Conservation (phyloP, 768 basidiomycete species). For the Boletus rex-veris region DNA sequence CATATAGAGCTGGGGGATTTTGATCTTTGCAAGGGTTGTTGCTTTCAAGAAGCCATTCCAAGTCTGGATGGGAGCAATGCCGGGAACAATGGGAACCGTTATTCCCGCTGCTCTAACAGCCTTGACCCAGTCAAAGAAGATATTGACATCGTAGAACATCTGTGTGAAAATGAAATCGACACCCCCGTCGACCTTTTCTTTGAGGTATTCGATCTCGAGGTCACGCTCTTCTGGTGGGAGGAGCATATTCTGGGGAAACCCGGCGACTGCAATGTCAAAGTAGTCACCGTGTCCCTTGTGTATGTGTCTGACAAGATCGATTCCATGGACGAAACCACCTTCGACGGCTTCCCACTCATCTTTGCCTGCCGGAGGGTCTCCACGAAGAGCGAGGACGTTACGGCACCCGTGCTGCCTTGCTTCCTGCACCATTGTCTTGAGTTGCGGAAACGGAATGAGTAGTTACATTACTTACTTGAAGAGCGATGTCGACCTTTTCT, state of each 20-base stretch:
- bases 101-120: slow-evolving; percentile 81
- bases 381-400: slow-evolving; percentile 90
- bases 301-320: slow-evolving; percentile 91
- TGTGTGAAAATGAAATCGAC: slow-evolving; percentile 95
- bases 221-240: slow-evolving; percentile 71
- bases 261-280: slow-evolving; percentile 93
- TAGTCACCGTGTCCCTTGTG: slow-evolving; percentile 80
- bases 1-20: slow-evolving; percentile 72
- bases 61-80: slow-evolving; percentile 93
- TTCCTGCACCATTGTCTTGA: slow-evolving; percentile 49
- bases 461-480: slow-evolving; percentile 57
- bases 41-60: slow-evolving; percentile 93
- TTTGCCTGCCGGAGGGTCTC: slow-evolving; percentile 86
- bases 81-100: slow-evolving; percentile 85
- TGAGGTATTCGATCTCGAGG: slow-evolving; percentile 80
- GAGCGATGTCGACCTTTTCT: slow-evolving; percentile 89
- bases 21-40: slow-evolving; percentile 71
- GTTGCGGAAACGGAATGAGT: slow-evolving; percentile 1
- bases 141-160: slow-evolving; percentile 93
- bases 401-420: slow-evolving; percentile 87
- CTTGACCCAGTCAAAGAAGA: slow-evolving; percentile 92
- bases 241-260: slow-evolving; percentile 81
- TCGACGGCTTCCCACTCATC: slow-evolving; percentile 92
- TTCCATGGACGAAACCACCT: slow-evolving; percentile 85
- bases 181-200: slow-evolving; percentile 89